phyloP scores from a whole-genome alignment of 306 rosid species.

The Medicago lupulina region DNA sequence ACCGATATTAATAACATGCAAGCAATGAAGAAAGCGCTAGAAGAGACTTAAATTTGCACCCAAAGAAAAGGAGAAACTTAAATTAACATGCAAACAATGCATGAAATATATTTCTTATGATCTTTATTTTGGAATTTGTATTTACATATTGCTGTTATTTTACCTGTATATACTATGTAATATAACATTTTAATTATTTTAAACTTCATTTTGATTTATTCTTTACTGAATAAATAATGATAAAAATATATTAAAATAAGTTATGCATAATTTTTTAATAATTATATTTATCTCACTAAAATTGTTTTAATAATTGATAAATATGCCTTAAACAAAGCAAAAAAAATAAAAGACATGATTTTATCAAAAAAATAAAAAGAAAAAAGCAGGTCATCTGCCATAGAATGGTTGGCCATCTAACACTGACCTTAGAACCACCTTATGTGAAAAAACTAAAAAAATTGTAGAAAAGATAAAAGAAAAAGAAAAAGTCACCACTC shows the following conservation, averaged over 20 bases:
- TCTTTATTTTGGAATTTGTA: not conserved
- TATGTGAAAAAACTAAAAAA: constrained; percentile 43
- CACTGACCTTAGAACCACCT: constrained; percentile 50
- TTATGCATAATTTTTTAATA: no score
- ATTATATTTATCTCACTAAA: not conserved
- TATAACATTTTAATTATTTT: no score
- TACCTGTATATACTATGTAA: no score
- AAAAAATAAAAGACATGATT: not conserved
- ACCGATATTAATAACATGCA: no score
- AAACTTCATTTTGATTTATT: no score
- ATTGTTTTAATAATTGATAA: not conserved
- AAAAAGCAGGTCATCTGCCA: constrained; percentile 63
- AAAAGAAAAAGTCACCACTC: constrained; percentile 19
- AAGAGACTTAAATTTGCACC: no score
- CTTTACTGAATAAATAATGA: no score
- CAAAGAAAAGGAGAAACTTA: no score
- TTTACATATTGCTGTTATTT: no score
- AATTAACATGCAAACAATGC: not conserved
- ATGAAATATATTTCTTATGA: not conserved
- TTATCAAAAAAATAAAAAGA: constrained; percentile 46
- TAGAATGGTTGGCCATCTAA: constrained; percentile 55
- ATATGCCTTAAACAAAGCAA: not conserved
- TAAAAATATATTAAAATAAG: no score
- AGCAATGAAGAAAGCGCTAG: no score
- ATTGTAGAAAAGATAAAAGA: constrained; percentile 28